Base-by-base conservation (phyloP, 768 basidiomycete genomes). In the Xerocomellus chrysenteron region DNA sequence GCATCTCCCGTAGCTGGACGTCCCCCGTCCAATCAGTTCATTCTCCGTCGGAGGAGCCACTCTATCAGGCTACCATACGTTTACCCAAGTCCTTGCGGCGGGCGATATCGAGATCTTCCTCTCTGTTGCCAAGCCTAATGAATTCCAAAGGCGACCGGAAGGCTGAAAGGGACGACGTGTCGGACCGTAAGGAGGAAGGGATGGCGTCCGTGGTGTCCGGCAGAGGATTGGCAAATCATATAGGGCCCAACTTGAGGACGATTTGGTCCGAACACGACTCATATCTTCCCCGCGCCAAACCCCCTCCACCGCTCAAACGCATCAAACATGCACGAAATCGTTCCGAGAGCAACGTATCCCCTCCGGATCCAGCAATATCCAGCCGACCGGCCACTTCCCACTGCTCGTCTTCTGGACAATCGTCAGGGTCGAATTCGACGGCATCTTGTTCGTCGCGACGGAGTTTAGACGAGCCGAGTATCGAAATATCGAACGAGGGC, bases 221-320 rank as follows among this genome's bases (percentile, higher is more conserved):
- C 1, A 11, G 30, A n/a, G 13, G 13, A 33, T 26, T 4, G 4
- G 4, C 9, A 2, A 39, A 14, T 4, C 0, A 1, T 7, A 7
- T 6, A 16, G 47, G 33, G 5, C 49, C 40, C 4, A 8, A 7
- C 28, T 28, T 28, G 28, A 28, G 5, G 12, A 52, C 66, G n/a
- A 11, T 53, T 7, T 67, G 68, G 52, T 51, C 54, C n/a, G 21
- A 57, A 12, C 5, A 56, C 17, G 69, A 69, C 33, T 26, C 62
- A 0, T 69, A 35, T 33, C 56, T 73, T 44, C 61, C 67, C 13
- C 65, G 56, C 5, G 56, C 67, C 28, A 66, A 61, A 32, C 53
- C 63, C 19, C 57, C 64, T 30, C 52, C 51, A 2, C 61, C 68
- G 3, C 55, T 65, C 0, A 58, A 57, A 28, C 19, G 2, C 9